These are phyloP conservation scores for Pleurotus citrinopileatus DNA, from an alignment of 768 basidiomycete species.

Conservation along the genomic window DNA sequence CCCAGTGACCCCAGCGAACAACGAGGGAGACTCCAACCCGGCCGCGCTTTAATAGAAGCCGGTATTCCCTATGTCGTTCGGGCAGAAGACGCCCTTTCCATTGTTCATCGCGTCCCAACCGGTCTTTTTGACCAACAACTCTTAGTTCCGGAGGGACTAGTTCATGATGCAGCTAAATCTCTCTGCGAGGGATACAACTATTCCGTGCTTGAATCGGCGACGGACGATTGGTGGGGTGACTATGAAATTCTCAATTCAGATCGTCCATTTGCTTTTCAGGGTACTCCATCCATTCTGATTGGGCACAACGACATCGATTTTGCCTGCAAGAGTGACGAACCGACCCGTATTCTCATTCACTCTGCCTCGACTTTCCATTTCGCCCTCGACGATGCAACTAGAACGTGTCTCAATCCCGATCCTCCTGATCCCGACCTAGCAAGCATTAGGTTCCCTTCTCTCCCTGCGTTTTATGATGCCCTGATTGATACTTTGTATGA, in stretches of 20 bases:
- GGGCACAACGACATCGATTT: background rate
- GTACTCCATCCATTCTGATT: background rate
- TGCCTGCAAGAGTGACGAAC: constrained; percentile 1
- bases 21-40: background rate
- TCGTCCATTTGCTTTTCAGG: constrained; percentile 4
- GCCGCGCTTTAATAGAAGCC: background rate
- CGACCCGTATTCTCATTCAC: constrained; percentile 15
- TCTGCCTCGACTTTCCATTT: constrained; percentile 13
- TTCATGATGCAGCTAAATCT: constrained; percentile 2
- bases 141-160: constrained; percentile 15
- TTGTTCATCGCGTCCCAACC: constrained; percentile 19
- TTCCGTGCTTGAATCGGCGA: background rate
- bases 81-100: constrained; percentile 21
- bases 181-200: background rate
- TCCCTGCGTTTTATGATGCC: constrained; percentile 7
- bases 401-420: constrained; percentile 12
- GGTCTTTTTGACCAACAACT: constrained; percentile 16
- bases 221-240: constrained; percentile 4
- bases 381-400: constrained; percentile 13
- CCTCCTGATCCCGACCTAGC: constrained; percentile 7
- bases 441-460: constrained; percentile 15
- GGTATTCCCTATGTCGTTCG: constrained; percentile 13
- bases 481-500: background rate
- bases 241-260: background rate
- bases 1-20: background rate